Evolutionary conservation across 306 rosid genomes (phyloP), one percentile per base, ranked within the genome.

Genomic region (Ceratonia siliqua): DNA sequence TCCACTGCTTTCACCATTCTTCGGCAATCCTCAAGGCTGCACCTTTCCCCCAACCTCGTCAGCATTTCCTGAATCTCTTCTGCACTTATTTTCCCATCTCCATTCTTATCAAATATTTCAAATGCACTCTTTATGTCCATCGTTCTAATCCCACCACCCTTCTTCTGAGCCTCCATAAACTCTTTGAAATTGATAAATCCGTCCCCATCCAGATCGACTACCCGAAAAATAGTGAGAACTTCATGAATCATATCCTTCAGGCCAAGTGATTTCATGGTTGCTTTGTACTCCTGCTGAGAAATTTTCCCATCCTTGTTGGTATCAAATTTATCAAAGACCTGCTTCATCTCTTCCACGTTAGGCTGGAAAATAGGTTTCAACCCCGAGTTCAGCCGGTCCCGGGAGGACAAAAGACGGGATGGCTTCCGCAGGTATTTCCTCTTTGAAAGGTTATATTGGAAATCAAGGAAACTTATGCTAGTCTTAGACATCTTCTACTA

Each of bases 1-100:
- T 94, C 99, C 27, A 94, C 97, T 0, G 93, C 93, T 76, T 83
- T 86, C 71, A 94, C 97, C 93, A 94, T 94, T 68, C 82, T 35
- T 53, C 42, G 72, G 83, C 99, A 92, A 10, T 92, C 97, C 2
- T 90, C 87, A 4, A 92, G 73, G 88, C 79, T 91, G 88, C 92
- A 87, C n/a, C 83, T 72, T 56, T 94, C 99, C 25, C 94, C 96
- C 58, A 92, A 72, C 84, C 85, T 78, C 81, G 61, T 77, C 17
- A 94, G 61, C 86, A 90, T 80, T 36, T 82, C 88, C 54, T 78
- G 59, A 36, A 94, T 76, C 74, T 94, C 99, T 75, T 89, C 92
- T 0, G 99, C 89, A 54, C 96, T 92, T 57, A 94, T 94, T 82
- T 89, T 92, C 30, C 91, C 93, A 20, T 92, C 97, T 1, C 86